A percentile compares a stretch with the other conserved stretches of the same genome.
Conservation (phyloP, 202 grass and related monocot genomes). For the Cymbopogon flexuosus region DNA sequence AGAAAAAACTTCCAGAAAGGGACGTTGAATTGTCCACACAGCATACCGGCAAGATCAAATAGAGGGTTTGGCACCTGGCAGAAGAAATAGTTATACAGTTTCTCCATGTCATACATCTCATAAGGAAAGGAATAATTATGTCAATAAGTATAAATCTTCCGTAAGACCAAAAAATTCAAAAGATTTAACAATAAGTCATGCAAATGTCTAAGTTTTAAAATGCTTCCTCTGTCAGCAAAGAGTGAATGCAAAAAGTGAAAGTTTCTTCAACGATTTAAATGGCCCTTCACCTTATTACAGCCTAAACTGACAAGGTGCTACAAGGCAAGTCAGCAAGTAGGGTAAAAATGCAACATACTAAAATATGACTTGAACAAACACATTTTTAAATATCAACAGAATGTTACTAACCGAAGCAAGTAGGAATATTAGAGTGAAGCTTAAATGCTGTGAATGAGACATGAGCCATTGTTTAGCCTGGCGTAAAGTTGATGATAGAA, state of each 20-base stretch:
- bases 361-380: constrained; percentile 25
- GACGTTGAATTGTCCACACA: constrained; percentile 87
- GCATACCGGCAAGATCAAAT: constrained; percentile 86
- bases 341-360: background rate
- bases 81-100: constrained; percentile 27
- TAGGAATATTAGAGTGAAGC: constrained; percentile 69
- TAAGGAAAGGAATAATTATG: constrained; percentile 7
- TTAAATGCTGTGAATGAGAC: constrained; percentile 73
- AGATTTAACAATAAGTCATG: constrained; percentile 10
- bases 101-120: constrained; percentile 8
- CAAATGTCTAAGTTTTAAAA: constrained; percentile 22
- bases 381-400: constrained; percentile 4
- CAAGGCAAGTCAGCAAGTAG: constrained; percentile 14
- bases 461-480: constrained; percentile 73
- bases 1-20: constrained; percentile 99
- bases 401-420: constrained; percentile 83
- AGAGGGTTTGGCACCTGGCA: constrained; percentile 83
- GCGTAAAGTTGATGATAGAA: constrained; percentile 48
- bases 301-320: constrained; percentile 7
- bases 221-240: background rate
- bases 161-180: background rate
- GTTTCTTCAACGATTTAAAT: constrained; percentile 11
- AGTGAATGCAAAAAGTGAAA: background rate
- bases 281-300: background rate
- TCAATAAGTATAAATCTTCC: background rate